Evolutionary conservation across 2,329 filamentous ascomycete species (phyloP).

Genomic region (Diaporthe caulivora): DNA sequence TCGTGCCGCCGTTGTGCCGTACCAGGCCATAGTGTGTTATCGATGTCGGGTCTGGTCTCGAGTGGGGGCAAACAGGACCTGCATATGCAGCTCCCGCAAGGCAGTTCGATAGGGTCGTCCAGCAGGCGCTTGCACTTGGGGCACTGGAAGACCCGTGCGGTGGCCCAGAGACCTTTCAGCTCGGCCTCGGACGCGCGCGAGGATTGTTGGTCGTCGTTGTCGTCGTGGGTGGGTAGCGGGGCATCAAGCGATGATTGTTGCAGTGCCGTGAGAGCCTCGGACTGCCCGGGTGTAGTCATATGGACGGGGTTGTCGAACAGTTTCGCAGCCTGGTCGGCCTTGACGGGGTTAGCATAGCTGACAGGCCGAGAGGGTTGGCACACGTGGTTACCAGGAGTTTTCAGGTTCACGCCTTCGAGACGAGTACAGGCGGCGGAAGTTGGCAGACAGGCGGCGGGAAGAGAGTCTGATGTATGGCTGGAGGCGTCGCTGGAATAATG

Average conservation of each 20-base stretch:
- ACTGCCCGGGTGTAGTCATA: slow-evolving; percentile 33
- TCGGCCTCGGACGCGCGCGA: slow-evolving; percentile 16
- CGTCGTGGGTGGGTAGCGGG: neutral
- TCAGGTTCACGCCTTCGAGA: neutral
- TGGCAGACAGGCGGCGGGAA: neutral
- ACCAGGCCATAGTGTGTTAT: slow-evolving; percentile 74
- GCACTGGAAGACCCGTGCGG: slow-evolving; percentile 82
- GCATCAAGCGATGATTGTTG: neutral
- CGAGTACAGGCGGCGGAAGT: neutral
- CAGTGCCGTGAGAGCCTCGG: slow-evolving; percentile 30
- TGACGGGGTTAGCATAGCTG: neutral
- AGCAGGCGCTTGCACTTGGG: slow-evolving; percentile 78
- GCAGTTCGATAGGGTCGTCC: slow-evolving; percentile 77
- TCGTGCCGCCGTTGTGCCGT: slow-evolving; percentile 74
- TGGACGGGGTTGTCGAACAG: slow-evolving; percentile 6
- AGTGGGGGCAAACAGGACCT: slow-evolving; percentile 78
- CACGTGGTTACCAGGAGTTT: neutral
- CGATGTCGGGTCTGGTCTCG: slow-evolving; percentile 74
- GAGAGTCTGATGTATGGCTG: neutral
- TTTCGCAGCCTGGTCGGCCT: slow-evolving; percentile 15
- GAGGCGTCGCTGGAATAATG: neutral
- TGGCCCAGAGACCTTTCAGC: slow-evolving; percentile 31
- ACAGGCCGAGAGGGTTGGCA: neutral
- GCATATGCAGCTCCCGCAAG: slow-evolving; percentile 86
- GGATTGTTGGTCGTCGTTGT: slow-evolving; percentile 9